These are phyloP conservation scores for Silene coronaria DNA, from an alignment of 179 eudicot genomes.

Conservation along the genomic window DNA sequence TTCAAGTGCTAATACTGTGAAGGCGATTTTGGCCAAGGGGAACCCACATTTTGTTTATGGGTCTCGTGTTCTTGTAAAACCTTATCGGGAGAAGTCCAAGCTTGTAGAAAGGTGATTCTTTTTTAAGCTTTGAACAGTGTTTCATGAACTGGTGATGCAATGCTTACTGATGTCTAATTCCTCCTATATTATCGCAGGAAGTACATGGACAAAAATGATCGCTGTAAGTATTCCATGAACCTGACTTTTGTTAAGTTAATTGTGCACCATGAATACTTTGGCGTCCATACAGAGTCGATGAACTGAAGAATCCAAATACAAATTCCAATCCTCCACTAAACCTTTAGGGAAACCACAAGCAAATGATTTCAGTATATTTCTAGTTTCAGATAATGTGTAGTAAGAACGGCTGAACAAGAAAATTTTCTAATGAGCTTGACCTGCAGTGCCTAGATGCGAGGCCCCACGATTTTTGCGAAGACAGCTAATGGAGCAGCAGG, in stretches of 20 bases:
- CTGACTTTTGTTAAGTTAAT: too few species aligned
- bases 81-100: constrained; percentile 77
- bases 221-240: constrained; percentile 27
- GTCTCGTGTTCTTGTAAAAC: constrained; percentile 94
- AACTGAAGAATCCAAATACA: not conserved
- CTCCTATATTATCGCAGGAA: constrained; percentile 42
- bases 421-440: constrained; percentile 3
- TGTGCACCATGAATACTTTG: too few species aligned
- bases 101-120: constrained; percentile 51
- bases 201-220: constrained; percentile 49
- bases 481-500: constrained; percentile 52
- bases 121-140: not conserved
- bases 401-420: not conserved
- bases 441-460: constrained; percentile 33
- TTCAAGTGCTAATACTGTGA: constrained; percentile 53
- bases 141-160: not conserved
- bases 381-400: not conserved
- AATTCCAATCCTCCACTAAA: too few species aligned
- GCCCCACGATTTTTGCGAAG: constrained; percentile 48
- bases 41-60: constrained; percentile 88
- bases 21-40: constrained; percentile 50
- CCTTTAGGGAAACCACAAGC: not conserved
- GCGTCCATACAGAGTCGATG: not conserved
- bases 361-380: not conserved
- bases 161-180: constrained; percentile 5